Base-by-base conservation (phyloP, 2,329 filamentous ascomycete species). In the Sphaerulina populicola region DNA sequence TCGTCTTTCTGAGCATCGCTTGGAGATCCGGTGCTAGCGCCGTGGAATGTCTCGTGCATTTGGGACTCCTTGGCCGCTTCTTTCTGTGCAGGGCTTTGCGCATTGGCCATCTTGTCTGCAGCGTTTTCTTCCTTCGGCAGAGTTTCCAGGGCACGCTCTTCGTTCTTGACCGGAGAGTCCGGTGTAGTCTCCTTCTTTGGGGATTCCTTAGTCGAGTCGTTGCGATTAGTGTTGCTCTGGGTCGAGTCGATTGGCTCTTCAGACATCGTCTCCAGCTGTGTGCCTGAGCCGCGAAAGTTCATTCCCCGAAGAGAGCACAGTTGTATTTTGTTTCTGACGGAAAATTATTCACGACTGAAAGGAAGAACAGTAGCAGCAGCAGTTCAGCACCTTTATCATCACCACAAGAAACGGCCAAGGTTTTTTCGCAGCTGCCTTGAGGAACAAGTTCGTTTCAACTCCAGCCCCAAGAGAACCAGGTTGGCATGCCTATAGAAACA, bases 21-120 rank as follows among this genome's bases (percentile, higher is more conserved):
- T 12, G 39, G 8, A 30, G 29, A n/a, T 10, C 23, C 30, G 21
- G 23, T 35, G 12, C 31, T 41, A 31, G 46, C 46, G 35, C 43
- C 46, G 30, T 49, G 46, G 39, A 49, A 49, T 6, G 46, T 49
- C 38, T 49, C 46, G 21, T 49, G 46, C 46, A 49, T 49, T 18
- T 43, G 46, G 18, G 39, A 49, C 39, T 49, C 46, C 18, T 49
- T 49, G 2, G 38, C 46, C 15, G 46, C 46, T 49, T 49, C 46
- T 21, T 14, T 43, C 39, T 49, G 46, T 18, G 46, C 46, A 15
- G 46, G 46, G 5, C 38, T 42, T 31, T 43, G 46, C 1, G 46
- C 45, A 9, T 40, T 48, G 23, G 15, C 21, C 27, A 40, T 29
- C 30, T 43, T 43, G 6, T 49, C 46, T 7, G 35, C 46, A 6